Conservation (phyloP, 306 rosid species). For the Dalbergia cultrata region DNA sequence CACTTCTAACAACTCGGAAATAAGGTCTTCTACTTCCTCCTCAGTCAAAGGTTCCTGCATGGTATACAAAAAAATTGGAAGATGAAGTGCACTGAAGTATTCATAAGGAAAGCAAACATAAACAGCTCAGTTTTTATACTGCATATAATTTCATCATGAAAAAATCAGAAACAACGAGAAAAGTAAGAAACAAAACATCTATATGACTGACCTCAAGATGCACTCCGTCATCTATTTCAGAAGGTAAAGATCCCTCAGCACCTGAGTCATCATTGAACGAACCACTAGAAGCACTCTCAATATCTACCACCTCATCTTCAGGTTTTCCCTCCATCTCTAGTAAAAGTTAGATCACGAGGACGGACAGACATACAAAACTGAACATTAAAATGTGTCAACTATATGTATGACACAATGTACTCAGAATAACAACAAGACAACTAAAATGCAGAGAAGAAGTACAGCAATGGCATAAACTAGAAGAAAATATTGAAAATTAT, state of each 20-base stretch:
- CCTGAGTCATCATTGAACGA: constrained; percentile 75
- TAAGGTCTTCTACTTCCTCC: constrained; percentile 78
- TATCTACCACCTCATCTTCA: constrained; percentile 69
- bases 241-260: constrained; percentile 65
- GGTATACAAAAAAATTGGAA: constrained; percentile 40
- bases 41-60: constrained; percentile 87
- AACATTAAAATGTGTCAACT: constrained; percentile 11
- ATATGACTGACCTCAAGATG: constrained; percentile 63
- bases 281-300: constrained; percentile 66
- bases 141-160: constrained; percentile 9
- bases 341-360: constrained; percentile 38
- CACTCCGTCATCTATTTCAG: constrained; percentile 66
- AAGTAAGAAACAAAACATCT: constrained; percentile 11
- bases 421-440: not conserved
- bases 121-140: not conserved
- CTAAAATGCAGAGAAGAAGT: not conserved
- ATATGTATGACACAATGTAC: constrained; percentile 2
- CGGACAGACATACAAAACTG: constrained; percentile 28
- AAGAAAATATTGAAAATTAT: not conserved
- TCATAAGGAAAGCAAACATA: constrained; percentile 27
- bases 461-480: constrained; percentile 1
- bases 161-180: not conserved
- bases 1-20: constrained; percentile 86
- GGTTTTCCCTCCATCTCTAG: constrained; percentile 69
- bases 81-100: not conserved